Evolutionary conservation across 2,329 filamentous ascomycete genomes (phyloP).

Genomic region (Calonectria pseudoreteaudii): DNA sequence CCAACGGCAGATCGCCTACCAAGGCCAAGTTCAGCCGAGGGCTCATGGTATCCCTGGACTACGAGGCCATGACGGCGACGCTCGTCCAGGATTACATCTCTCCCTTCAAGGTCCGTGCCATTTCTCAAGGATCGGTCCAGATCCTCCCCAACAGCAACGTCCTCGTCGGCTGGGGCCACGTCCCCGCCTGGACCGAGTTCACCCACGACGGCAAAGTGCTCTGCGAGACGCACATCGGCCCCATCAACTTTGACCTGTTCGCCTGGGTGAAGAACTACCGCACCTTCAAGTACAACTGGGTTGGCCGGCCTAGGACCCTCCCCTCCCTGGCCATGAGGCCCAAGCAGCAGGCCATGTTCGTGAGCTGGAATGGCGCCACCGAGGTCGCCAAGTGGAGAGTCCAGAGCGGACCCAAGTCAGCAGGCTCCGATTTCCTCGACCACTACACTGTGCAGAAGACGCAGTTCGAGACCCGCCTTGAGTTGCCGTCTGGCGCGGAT

Average conservation of each 20-base stretch:
- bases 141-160: slow-evolving; percentile 64
- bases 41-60: slow-evolving; percentile 43
- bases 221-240: slow-evolving; percentile 63
- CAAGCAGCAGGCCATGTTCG: slow-evolving; percentile 50
- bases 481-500: slow-evolving; percentile 25
- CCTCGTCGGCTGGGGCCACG: slow-evolving; percentile 68
- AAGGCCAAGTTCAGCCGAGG: slow-evolving; percentile 34
- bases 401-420: slow-evolving; percentile 32
- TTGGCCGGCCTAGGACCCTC: slow-evolving; percentile 53
- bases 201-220: slow-evolving; percentile 60
- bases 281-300: slow-evolving; percentile 66
- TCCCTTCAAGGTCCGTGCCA: slow-evolving; percentile 58
- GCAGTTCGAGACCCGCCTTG: slow-evolving; percentile 37
- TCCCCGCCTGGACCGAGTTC: slow-evolving; percentile 61
- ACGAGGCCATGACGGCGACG: slow-evolving; percentile 33
- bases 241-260: slow-evolving; percentile 48
- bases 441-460: slow-evolving; percentile 29
- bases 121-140: slow-evolving; percentile 59
- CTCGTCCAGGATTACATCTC: slow-evolving; percentile 58
- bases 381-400: slow-evolving; percentile 57
- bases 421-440: slow-evolving; percentile 21
- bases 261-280: slow-evolving; percentile 64
- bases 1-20: slow-evolving; percentile 30
- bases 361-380: slow-evolving; percentile 67
- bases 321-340: slow-evolving; percentile 41